phyloP scores from a whole-genome alignment of 1,284 basidiomycete species.

The Cutaneotrichosporon cavernicola region DNA sequence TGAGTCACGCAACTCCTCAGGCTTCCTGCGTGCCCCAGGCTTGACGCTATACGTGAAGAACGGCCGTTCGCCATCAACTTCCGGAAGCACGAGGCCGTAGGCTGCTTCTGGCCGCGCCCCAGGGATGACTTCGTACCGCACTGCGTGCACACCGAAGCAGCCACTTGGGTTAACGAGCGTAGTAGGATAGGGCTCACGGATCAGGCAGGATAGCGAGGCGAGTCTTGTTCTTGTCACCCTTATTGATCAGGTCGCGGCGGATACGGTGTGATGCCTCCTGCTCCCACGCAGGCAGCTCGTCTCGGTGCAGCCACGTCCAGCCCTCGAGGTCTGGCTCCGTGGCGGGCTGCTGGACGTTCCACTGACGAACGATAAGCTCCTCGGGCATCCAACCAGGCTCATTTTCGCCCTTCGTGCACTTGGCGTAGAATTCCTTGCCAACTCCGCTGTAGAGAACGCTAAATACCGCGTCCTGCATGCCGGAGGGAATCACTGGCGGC shows the following conservation, averaged over 20 bases:
- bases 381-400: constrained; percentile 18
- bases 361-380: neutral
- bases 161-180: neutral
- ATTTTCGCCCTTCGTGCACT: constrained; percentile 21
- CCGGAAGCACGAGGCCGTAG: constrained; percentile 14
- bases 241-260: neutral
- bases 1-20: neutral
- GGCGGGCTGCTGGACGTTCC: neutral
- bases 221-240: constrained; percentile 19
- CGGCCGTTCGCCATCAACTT: constrained; percentile 1
- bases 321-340: neutral
- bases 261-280: constrained; percentile 9
- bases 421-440: constrained; percentile 37
- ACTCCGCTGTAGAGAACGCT: constrained; percentile 42
- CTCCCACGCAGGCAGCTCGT: constrained; percentile 1
- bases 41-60: constrained; percentile 15
- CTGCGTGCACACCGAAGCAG: constrained; percentile 13
- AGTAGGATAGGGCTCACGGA: constrained; percentile 9
- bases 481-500: constrained; percentile 16
- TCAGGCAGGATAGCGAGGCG: constrained; percentile 21
- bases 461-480: constrained; percentile 20
- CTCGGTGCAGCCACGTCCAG: constrained; percentile 17
- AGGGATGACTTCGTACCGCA: constrained; percentile 13
- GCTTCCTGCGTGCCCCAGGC: neutral
- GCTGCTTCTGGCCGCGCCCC: neutral